phyloP scores from a whole-genome alignment of 2,329 filamentous ascomycete species.

The Fusarium sp. region DNA sequence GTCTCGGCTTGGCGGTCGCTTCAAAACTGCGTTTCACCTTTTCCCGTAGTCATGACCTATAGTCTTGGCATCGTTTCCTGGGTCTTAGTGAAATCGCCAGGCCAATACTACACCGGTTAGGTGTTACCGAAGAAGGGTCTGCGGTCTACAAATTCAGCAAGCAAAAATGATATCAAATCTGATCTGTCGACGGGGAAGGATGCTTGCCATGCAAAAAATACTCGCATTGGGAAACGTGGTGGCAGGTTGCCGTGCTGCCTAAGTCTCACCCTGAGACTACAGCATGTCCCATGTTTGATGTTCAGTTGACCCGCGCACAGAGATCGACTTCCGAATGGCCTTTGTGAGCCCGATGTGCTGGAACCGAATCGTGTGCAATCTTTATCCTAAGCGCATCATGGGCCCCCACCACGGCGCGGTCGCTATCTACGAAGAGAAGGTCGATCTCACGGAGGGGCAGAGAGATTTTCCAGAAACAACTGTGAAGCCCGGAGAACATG shows the following conservation, averaged over 20 bases:
- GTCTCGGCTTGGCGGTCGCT: constrained; percentile 12
- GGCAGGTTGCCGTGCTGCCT: constrained; percentile 1
- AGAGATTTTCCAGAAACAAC: constrained; percentile 25
- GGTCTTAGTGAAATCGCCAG: neutral
- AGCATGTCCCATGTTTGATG: constrained; percentile 3
- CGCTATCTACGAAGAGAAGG: constrained; percentile 11
- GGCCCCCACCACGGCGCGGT: constrained; percentile 9
- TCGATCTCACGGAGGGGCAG: constrained; percentile 1
- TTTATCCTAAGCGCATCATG: constrained; percentile 1
- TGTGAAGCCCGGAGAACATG: constrained; percentile 20
- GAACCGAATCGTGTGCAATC: constrained; percentile 21
- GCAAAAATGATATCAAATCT: constrained; percentile 24
- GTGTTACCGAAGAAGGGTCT: neutral
- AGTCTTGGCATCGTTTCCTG: constrained; percentile 4
- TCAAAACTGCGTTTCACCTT: constrained; percentile 31
- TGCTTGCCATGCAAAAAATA: neutral
- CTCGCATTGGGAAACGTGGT: neutral
- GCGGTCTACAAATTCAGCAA: constrained; percentile 14
- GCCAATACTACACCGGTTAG: constrained; percentile 5
- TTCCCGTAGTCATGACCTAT: constrained; percentile 3
- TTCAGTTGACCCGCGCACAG: constrained; percentile 19
- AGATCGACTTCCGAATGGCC: constrained; percentile 27
- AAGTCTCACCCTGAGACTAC: constrained; percentile 16
- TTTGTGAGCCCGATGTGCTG: constrained; percentile 28
- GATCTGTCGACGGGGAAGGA: too few species aligned